Percentiles rank a stretch among this genome's conserved stretches.
These are phyloP conservation scores for Chrysanthemum seticuspe DNA, from an alignment of 129 eudicot genomes.

Conservation along the genomic window DNA sequence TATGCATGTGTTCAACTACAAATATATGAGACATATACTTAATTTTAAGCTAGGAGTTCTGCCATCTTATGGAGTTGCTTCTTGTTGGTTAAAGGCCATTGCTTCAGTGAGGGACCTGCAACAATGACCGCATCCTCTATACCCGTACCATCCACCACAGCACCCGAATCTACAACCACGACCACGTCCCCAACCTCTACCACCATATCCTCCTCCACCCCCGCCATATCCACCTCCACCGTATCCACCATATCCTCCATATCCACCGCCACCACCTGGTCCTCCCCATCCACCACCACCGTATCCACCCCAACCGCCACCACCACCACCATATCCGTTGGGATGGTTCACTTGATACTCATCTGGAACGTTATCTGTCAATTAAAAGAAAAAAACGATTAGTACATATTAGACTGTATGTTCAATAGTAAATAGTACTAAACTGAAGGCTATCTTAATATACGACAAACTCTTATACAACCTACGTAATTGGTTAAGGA, in stretches of 20 bases:
- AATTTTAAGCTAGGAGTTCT: neutral
- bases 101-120: slow-evolving; percentile 30
- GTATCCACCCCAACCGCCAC: slow-evolving; percentile 17
- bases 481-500: too few species aligned
- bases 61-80: slow-evolving; percentile 25
- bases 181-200: slow-evolving; percentile 22
- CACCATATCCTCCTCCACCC: slow-evolving; percentile 17
- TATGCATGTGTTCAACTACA: neutral
- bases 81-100: slow-evolving; percentile 29
- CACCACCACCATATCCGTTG: slow-evolving; percentile 11
- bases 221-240: slow-evolving; percentile 32
- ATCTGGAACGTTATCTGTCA: slow-evolving; percentile 10
- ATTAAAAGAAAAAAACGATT: neutral
- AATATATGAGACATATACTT: slow-evolving; percentile 2
- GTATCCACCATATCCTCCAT: slow-evolving; percentile 16
- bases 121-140: slow-evolving; percentile 27
- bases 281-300: slow-evolving; percentile 29
- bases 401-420: neutral
- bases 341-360: slow-evolving; percentile 21
- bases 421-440: too few species aligned
- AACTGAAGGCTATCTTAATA: too few species aligned
- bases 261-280: slow-evolving; percentile 8
- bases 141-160: slow-evolving; percentile 29
- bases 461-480: too few species aligned
- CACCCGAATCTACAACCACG: slow-evolving; percentile 45